These are phyloP conservation scores for Yarrowia keelungensis DNA, from an alignment of 805 yeast species.

Conservation along the genomic window DNA sequence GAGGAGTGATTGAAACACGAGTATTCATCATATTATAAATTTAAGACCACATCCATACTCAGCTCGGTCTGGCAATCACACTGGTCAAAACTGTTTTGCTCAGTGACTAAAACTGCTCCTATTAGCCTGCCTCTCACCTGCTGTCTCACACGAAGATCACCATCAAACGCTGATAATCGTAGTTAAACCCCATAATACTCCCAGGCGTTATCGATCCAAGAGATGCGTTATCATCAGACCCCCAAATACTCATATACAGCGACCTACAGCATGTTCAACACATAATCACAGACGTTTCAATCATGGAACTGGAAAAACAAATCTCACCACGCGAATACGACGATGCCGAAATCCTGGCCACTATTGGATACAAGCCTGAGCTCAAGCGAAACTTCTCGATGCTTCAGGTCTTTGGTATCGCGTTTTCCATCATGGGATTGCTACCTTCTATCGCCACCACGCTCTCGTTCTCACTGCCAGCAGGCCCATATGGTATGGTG, in stretches of 20 bases:
- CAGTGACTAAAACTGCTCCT: too few relatives aligned
- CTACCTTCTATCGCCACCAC: constrained; percentile 4
- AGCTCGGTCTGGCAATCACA: too few relatives aligned
- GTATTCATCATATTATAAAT: too few relatives aligned
- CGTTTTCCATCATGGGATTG: constrained; percentile 5
- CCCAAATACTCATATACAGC: too few relatives aligned
- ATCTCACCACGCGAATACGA: constrained; percentile 3
- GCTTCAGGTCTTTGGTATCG: constrained; percentile 16
- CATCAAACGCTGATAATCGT: neutral
- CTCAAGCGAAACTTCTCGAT: constrained; percentile 17
- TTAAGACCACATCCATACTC: too few relatives aligned
- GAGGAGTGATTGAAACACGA: too few relatives aligned
- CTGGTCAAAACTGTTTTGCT: too few relatives aligned
- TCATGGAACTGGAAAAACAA: constrained; percentile 17
- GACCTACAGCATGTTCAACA: neutral
- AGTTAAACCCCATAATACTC: neutral
- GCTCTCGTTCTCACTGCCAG: neutral
- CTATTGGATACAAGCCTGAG: constrained; percentile 16
- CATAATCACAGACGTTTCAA: neutral
- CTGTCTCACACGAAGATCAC: too few relatives aligned
- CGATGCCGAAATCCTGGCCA: neutral
- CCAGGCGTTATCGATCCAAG: too few relatives aligned
- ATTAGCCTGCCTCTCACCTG: too few relatives aligned
- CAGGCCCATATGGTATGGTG: constrained; percentile 11
- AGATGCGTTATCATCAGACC: too few relatives aligned